A percentile compares a stretch with the other conserved stretches of the same genome.
These are phyloP conservation scores for Trapa incisa DNA, from an alignment of 345 rosid species.

Conservation along the genomic window DNA sequence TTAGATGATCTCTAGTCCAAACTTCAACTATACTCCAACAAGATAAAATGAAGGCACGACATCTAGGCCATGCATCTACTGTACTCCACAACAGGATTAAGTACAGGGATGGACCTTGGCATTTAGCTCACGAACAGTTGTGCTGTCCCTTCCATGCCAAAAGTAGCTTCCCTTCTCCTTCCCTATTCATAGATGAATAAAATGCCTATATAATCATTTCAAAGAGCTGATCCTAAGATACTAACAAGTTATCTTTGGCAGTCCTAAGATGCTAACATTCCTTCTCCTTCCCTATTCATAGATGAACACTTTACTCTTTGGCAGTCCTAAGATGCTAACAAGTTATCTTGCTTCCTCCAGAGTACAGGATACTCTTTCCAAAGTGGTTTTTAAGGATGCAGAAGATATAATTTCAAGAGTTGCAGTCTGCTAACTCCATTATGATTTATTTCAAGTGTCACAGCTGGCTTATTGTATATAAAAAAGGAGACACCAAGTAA, in stretches of 20 bases:
- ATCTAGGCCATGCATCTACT: background rate
- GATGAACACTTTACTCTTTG: background rate
- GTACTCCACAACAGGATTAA: background rate
- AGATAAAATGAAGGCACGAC: background rate
- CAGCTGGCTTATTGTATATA: background rate
- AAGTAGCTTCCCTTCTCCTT: slow-evolving; percentile 53
- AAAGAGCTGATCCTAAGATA: background rate
- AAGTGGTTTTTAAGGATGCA: background rate
- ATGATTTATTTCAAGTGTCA: background rate
- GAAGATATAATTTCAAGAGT: background rate
- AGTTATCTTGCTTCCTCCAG: background rate
- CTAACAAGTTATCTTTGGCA: too few species aligned
- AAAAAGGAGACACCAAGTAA: background rate
- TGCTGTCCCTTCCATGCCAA: slow-evolving; percentile 86
- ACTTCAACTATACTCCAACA: background rate
- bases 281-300: slow-evolving; percentile 44
- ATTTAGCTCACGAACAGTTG: slow-evolving; percentile 50
- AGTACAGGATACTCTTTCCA: background rate
- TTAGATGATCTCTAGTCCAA: background rate
- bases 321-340: background rate
- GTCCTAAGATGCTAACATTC: slow-evolving; percentile 26
- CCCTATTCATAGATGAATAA: slow-evolving; percentile 28
- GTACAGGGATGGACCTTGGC: slow-evolving; percentile 42
- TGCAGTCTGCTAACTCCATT: too few species aligned
- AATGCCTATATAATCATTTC: too few species aligned